Evolutionary conservation across 371 early-diverging fungal species (phyloP), one percentile per base, ranked within the genome.

Genomic region (Rhizopus microsporus): DNA sequence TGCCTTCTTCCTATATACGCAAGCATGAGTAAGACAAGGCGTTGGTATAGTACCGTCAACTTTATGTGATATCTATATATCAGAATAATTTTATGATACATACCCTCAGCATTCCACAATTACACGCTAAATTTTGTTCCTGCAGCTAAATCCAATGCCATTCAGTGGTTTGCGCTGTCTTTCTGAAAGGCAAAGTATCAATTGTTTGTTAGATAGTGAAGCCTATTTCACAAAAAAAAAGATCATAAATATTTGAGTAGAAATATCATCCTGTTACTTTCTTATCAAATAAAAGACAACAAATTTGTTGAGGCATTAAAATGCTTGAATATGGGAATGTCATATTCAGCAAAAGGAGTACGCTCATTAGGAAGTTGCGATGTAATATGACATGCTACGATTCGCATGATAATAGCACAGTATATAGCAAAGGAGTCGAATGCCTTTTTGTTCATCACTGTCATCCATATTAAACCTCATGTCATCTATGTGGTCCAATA

Each of bases 301-400:
- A 51, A 51, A 38, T 51, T 37, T 51, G 51, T 40, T 37, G 54
- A 38, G 17, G 62, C 64, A 57, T 54, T 59, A 34, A 57, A 64
- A 44, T 69, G 61, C 48, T 69, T 69, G 56, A 64, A 61, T 12
- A 69, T 46, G 9, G 64, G 64, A 40, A 62, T 56, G 35, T 59
- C 46, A 54, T 52, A 59, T 48, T 60, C 59, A 50, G 34, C 48
- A 52, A 69, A 69, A 38, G 69, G 62, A 49, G 64, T 64, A 13
- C 62, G 59, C 60, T 68, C 69, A 50, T 68, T 68, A 12, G 60
- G 31, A 34, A 48, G 35, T 23, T 33, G 44, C 43, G 9, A 51
- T 35, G 30, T 48, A 54, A 32, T 39, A 31, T 7, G 62, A 62
- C 47, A 60, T 60, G 44, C 17, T 51, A 40, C 62, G 64, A 54